Conservation (phyloP, 1,284 basidiomycete species). For the Coniferiporia sulphurascens region DNA sequence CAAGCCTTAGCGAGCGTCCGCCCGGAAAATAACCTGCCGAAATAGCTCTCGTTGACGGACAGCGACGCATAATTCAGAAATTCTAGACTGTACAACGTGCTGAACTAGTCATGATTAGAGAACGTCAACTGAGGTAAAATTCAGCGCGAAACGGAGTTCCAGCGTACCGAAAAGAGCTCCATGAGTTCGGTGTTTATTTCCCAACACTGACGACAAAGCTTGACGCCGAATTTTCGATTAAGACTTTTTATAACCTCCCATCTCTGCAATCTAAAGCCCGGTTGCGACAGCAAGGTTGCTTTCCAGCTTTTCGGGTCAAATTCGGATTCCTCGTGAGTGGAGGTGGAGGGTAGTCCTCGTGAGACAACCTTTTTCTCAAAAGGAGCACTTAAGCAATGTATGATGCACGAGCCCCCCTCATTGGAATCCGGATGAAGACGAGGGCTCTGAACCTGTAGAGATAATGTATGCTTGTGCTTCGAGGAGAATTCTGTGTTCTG, state of each 20-base stretch:
- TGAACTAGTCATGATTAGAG: not conserved
- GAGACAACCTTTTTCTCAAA: not conserved
- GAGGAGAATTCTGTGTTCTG: not conserved
- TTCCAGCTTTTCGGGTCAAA: not conserved
- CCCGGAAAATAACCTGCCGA: not conserved
- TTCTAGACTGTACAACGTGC: not conserved
- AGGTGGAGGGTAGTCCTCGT: not conserved
- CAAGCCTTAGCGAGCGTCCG: not conserved
- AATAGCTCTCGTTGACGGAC: not conserved
- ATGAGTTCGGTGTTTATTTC: not conserved
- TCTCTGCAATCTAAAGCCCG: not conserved
- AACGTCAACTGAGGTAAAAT: not conserved
- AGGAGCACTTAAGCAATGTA: not conserved
- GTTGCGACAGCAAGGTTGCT: not conserved
- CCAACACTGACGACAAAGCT: not conserved
- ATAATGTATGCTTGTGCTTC: not conserved
- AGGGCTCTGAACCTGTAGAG: not conserved
- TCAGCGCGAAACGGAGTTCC: not conserved
- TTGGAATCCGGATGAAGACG: not conserved
- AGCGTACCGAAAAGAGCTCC: not conserved
- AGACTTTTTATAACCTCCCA: not conserved
- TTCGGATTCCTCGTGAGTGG: not conserved
- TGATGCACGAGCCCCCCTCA: not conserved
- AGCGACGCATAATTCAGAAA: not conserved
- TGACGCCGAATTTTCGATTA: not conserved